Base-by-base conservation (phyloP, 768 basidiomycete species). In the Hemileccinum rubropunctum region DNA sequence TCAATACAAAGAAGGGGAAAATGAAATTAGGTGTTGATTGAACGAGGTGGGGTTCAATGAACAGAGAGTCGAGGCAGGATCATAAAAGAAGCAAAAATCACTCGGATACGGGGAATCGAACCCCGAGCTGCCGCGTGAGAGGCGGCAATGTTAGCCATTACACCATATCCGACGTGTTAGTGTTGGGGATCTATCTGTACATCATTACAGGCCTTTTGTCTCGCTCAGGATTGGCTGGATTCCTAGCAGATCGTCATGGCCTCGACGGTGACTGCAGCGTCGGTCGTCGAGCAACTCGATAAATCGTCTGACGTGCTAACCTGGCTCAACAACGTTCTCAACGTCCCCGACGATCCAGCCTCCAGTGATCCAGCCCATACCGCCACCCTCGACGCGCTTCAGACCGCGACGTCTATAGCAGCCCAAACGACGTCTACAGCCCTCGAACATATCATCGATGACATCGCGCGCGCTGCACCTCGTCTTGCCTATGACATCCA, bases 401-500 rank as follows among this genome's bases (percentile, higher is more conserved):
- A 91, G 15, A 84, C 86, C 6, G 74, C 81, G n/a, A 79, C 97
- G 21, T 92, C 95, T 53, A 79, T 94, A 34, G 85, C 91, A 32
- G 84, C 84, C 37, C 87, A 93, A 62, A 95, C 98, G 58, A 95
- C 94, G 0, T 90, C 93, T 3, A 72, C 84, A 11, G 76, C 87
- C 45, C 80, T 98, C 48, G 97, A 98, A 66, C 84, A 84, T 53
- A 81, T 84, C 40, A 94, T 99, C 51, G 87, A 93, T 62, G 94
- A 98, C 64, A 90, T 98, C 37, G 92, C 95, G 2, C 82, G 94
- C 42, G 82, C 86, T 5, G 85, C 98, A 18, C 92, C 97, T 12
- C 82, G 97, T 34, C 77, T 99, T 40, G 84, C 90, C 1, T 98
- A 97, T 66, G 97, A 98, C 69, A 76, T 99, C 32, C 95, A 98